Evolutionary conservation across 495 filamentous ascomycete species (phyloP).

Genomic region (Aspergillus coremiiformis): DNA sequence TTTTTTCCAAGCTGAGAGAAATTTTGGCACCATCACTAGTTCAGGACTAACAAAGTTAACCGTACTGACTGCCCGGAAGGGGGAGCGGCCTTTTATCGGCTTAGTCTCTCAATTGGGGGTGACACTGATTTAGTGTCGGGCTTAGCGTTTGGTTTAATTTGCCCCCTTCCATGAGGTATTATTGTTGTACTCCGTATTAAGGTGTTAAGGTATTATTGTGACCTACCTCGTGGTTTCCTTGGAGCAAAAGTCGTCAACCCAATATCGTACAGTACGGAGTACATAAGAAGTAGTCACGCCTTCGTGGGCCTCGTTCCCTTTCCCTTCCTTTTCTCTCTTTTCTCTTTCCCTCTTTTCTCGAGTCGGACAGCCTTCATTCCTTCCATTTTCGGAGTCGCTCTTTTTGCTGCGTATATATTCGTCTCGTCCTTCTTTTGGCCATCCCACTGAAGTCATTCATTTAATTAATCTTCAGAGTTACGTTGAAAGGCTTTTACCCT

Average conservation of each 20-base stretch:
- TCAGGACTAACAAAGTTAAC: neutral
- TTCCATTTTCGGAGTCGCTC: conserved; percentile 2
- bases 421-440: neutral
- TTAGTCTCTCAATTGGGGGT: conserved; percentile 1
- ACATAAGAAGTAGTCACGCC: conserved; percentile 1
- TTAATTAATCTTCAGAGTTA: neutral
- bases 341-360: conserved; percentile 7
- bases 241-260: neutral
- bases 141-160: conserved; percentile 2
- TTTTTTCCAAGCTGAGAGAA: neutral
- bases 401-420: conserved; percentile 1
- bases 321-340: conserved; percentile 4
- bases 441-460: neutral
- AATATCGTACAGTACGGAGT: neutral
- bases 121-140: neutral
- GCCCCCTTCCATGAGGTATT: neutral
- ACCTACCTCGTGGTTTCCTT: neutral
- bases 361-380: conserved; percentile 7
- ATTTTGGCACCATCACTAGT: neutral
- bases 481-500: neutral
- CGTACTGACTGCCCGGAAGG: no score
- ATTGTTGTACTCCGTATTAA: no score
- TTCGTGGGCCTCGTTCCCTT: neutral
- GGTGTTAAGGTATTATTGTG: conserved; percentile 1
- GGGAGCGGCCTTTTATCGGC: conserved; percentile 6